Percentiles rank a stretch among this genome's conserved stretches.
phyloP scores from a whole-genome alignment of 257 asterid genomes.

The Agastache rugosa region DNA sequence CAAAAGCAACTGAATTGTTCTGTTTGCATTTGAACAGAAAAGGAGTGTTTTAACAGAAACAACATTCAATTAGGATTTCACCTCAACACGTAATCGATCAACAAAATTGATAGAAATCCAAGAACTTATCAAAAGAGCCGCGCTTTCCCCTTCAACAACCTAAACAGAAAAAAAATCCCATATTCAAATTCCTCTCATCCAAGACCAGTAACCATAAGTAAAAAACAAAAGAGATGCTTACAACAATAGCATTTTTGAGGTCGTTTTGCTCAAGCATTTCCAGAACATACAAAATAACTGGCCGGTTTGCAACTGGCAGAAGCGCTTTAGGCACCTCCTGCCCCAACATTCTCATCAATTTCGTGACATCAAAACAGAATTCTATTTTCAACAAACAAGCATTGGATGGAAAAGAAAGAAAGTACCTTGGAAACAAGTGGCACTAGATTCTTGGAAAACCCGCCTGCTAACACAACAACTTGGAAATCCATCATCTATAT shows the following conservation, averaged over 20 bases:
- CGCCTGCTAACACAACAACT: slow-evolving; percentile 92
- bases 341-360: slow-evolving; percentile 8
- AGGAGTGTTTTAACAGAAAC: slow-evolving; percentile 4
- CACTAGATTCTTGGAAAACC: slow-evolving; percentile 75
- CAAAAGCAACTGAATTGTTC: background rate
- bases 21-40: slow-evolving; percentile 3
- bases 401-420: background rate
- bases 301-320: slow-evolving; percentile 88
- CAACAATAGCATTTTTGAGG: slow-evolving; percentile 79
- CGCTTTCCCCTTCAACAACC: slow-evolving; percentile 94
- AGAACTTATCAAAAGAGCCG: slow-evolving; percentile 80
- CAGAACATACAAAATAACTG: slow-evolving; percentile 78
- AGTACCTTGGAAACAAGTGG: slow-evolving; percentile 90
- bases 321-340: slow-evolving; percentile 94
- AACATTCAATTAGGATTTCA: slow-evolving; percentile 30
- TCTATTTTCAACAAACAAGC: background rate
- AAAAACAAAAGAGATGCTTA: slow-evolving; percentile 35
- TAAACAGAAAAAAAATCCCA: slow-evolving; percentile 28
- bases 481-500: slow-evolving; percentile 76
- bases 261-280: slow-evolving; percentile 86
- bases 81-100: slow-evolving; percentile 96
- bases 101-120: slow-evolving; percentile 86
- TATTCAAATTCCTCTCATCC: slow-evolving; percentile 27
- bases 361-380: background rate
- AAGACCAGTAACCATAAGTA: slow-evolving; percentile 30